Evolutionary conservation across 805 yeast genomes (phyloP).

Genomic region (Pichia membranifaciens): DNA sequence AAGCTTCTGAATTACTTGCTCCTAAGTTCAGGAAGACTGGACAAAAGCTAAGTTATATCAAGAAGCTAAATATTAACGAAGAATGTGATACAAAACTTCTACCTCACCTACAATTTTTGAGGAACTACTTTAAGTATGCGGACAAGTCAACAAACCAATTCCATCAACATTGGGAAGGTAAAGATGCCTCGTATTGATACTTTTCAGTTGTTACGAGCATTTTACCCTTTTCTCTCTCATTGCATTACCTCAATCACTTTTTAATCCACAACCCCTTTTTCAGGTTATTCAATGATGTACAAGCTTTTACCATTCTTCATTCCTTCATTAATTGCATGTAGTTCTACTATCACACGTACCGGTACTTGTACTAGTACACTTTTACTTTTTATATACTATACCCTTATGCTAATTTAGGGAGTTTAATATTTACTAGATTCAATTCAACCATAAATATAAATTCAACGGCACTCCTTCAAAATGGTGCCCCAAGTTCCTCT

Average conservation of each 20-base stretch:
- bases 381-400: too few species aligned
- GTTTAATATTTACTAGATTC: too few species aligned
- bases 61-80: conserved; percentile 21
- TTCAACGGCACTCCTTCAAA: not conserved
- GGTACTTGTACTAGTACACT: too few species aligned
- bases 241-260: too few species aligned
- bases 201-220: too few species aligned
- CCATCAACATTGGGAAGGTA: conserved; percentile 5
- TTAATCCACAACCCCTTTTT: too few species aligned
- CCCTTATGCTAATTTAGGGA: too few species aligned
- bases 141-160: not conserved
- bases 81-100: conserved; percentile 30
- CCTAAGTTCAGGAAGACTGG: conserved; percentile 11
- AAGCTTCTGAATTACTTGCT: conserved; percentile 17
- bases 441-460: not conserved
- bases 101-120: conserved; percentile 33
- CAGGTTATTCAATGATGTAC: too few species aligned
- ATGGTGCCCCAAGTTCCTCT: conserved; percentile 16
- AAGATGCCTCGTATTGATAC: not conserved
- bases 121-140: conserved; percentile 13
- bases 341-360: too few species aligned
- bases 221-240: too few species aligned
- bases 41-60: conserved; percentile 25
- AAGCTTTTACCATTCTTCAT: too few species aligned
- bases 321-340: too few species aligned